Conservation (phyloP, 352 stramenopile species). For the Globisporangium echinulatum region DNA sequence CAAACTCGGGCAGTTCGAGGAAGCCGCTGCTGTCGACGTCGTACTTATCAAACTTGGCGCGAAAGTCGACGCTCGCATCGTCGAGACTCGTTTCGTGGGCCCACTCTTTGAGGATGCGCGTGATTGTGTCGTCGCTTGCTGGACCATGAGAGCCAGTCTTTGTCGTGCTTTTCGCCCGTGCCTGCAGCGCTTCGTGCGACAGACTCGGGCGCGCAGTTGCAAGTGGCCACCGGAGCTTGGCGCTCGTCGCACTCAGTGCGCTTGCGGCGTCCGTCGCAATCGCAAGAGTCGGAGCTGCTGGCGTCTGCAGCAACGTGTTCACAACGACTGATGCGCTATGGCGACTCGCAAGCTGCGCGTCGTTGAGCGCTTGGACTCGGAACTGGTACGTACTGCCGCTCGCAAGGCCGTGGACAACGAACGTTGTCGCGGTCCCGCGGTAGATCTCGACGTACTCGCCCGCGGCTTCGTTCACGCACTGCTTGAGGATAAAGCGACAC, state of each 20-base stretch:
- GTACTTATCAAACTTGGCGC: slow-evolving; percentile 67
- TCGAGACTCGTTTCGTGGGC: slow-evolving; percentile 74
- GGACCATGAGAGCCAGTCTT: slow-evolving; percentile 11
- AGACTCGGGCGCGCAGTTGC: slow-evolving; percentile 37
- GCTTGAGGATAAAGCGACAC: slow-evolving; percentile 82
- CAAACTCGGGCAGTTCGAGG: slow-evolving; percentile 82
- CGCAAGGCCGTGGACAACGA: slow-evolving; percentile 74
- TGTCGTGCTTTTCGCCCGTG: slow-evolving; percentile 21
- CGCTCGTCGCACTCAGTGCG: slow-evolving; percentile 4
- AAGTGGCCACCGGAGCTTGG: slow-evolving; percentile 52
- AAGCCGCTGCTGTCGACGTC: slow-evolving; percentile 64
- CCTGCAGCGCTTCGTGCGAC: slow-evolving; percentile 42
- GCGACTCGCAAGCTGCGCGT: slow-evolving; percentile 58
- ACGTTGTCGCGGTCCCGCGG: slow-evolving; percentile 49
- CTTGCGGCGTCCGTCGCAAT: slow-evolving; percentile 13
- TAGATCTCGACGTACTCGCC: slow-evolving; percentile 87
- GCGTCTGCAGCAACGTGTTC: slow-evolving; percentile 81
- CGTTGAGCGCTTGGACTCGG: slow-evolving; percentile 79
- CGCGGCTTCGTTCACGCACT: slow-evolving; percentile 71
- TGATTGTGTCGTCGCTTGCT: slow-evolving; percentile 51
- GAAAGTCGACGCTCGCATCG: slow-evolving; percentile 63
- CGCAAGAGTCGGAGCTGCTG: slow-evolving; percentile 33
- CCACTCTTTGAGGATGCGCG: slow-evolving; percentile 80
- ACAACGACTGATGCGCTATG: slow-evolving; percentile 71
- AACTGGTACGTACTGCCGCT: slow-evolving; percentile 87